phyloP scores from a whole-genome alignment of 192 early-diverging fungal species.

The Phycomyces blakesleeanus region DNA sequence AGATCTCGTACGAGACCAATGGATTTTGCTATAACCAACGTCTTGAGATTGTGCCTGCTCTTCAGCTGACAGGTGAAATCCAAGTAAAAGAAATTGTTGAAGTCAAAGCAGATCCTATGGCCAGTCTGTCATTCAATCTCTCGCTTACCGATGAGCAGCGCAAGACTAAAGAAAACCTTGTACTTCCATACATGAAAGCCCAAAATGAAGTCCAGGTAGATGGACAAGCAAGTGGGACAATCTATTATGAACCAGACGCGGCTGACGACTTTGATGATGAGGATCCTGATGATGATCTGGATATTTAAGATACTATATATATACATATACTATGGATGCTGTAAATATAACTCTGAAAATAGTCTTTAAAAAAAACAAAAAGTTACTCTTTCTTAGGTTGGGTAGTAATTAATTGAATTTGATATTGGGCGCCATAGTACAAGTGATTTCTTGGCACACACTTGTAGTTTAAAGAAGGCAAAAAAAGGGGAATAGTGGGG shows the following conservation, averaged over 20 bases:
- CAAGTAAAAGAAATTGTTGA: conserved; percentile 5
- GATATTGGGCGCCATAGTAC: no score
- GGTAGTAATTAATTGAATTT: conserved; percentile 1
- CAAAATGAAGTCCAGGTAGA: conserved; percentile 30
- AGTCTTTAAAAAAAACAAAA: no score
- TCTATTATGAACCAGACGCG: conserved; percentile 82
- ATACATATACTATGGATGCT: neutral
- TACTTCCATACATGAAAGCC: conserved; percentile 76
- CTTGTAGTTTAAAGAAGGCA: no score
- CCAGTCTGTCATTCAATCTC: conserved; percentile 82
- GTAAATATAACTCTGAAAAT: neutral
- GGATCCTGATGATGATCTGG: conserved; percentile 88
- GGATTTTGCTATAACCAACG: neutral
- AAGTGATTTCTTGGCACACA: neutral
- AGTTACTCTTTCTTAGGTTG: no score
- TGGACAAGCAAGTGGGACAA: conserved; percentile 23
- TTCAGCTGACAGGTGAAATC: conserved; percentile 6
- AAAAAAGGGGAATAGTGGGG: no score
- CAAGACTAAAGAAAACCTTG: conserved; percentile 64
- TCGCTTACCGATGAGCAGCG: conserved; percentile 80
- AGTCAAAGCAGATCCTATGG: conserved; percentile 55
- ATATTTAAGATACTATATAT: conserved; percentile 59
- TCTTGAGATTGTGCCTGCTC: conserved; percentile 2
- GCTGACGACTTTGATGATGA: conserved; percentile 90
- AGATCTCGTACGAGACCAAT: conserved; percentile 38